Conservation (phyloP, 169 alveolate genomes). For the Miamiensis avidus region DNA sequence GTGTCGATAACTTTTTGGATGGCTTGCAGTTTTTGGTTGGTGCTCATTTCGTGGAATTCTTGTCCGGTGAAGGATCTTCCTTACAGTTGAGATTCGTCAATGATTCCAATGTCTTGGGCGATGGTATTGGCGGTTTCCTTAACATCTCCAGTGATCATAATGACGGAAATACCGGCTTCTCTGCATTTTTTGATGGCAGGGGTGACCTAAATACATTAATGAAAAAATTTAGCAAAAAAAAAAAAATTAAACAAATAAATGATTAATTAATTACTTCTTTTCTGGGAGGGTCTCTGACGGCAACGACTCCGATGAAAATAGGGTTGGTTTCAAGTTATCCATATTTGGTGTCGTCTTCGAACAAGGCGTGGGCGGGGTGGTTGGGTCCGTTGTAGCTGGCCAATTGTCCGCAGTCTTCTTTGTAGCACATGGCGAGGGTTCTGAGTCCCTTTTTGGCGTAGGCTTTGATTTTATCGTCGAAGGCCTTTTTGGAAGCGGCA, state of each 20-base stretch:
- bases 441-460: conserved; percentile 92
- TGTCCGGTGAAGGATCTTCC: conserved; percentile 91
- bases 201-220: too few species aligned
- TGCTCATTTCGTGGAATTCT: conserved; percentile 92
- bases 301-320: conserved; percentile 94
- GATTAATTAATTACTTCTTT: too few species aligned
- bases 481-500: conserved; percentile 67
- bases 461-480: conserved; percentile 78
- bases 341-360: conserved; percentile 60
- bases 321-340: conserved; percentile 88
- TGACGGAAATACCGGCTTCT: conserved; percentile 98
- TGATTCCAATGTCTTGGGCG: conserved; percentile 95
- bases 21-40: conserved; percentile 70
- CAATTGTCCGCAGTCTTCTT: conserved; percentile 59
- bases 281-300: conserved; percentile 98
- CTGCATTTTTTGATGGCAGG: conserved; percentile 92
- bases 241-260: too few species aligned
- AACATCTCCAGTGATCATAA: conserved; percentile 99
- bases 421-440: conserved; percentile 78
- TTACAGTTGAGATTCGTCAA: conserved; percentile 55
- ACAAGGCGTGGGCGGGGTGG: conserved; percentile 47
- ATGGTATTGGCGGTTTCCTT: conserved; percentile 98
- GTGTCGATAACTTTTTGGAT: conserved; percentile 68
- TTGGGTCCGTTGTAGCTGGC: conserved; percentile 50
- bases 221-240: too few species aligned